Percentiles rank a stretch among this genome's conserved stretches.
phyloP scores from a whole-genome alignment of 2,329 filamentous ascomycete genomes.

The Proliferodiscus dingleyae region DNA sequence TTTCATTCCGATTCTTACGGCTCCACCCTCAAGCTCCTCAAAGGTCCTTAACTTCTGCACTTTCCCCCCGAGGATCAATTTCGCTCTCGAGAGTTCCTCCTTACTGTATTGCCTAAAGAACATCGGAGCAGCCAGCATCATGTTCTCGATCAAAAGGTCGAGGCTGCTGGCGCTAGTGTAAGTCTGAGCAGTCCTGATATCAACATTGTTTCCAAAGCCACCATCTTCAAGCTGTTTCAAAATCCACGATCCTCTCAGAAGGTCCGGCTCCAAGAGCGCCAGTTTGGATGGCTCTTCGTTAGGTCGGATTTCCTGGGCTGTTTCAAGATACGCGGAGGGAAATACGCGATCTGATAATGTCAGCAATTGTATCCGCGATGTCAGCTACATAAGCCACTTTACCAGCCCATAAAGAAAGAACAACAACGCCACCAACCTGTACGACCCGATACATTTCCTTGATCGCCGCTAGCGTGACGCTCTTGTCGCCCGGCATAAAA shows the following conservation, averaged over 20 bases:
- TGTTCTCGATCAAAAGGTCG: conserved; percentile 11
- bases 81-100: conserved; percentile 4
- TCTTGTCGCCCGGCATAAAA: conserved; percentile 4
- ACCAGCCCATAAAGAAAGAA: conserved; percentile 12
- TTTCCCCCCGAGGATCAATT: conserved; percentile 5
- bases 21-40: conserved; percentile 6
- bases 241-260: conserved; percentile 11
- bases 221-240: conserved; percentile 9
- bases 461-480: conserved; percentile 50
- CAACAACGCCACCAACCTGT: conserved; percentile 8
- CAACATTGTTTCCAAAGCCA: conserved; percentile 10
- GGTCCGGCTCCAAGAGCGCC: conserved; percentile 1
- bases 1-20: conserved; percentile 13
- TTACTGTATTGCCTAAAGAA: conserved; percentile 8
- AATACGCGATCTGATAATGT: conserved; percentile 8
- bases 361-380: neutral
- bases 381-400: neutral
- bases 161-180: conserved; percentile 8
- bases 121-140: conserved; percentile 13
- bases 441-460: conserved; percentile 9
- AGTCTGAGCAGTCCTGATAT: conserved; percentile 6
- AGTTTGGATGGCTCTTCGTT: conserved; percentile 4
- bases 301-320: conserved; percentile 3
- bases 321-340: conserved; percentile 6
- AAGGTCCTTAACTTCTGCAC: conserved; percentile 11